phyloP scores from a whole-genome alignment of 345 rosid genomes.

The Aegle marmelos region DNA sequence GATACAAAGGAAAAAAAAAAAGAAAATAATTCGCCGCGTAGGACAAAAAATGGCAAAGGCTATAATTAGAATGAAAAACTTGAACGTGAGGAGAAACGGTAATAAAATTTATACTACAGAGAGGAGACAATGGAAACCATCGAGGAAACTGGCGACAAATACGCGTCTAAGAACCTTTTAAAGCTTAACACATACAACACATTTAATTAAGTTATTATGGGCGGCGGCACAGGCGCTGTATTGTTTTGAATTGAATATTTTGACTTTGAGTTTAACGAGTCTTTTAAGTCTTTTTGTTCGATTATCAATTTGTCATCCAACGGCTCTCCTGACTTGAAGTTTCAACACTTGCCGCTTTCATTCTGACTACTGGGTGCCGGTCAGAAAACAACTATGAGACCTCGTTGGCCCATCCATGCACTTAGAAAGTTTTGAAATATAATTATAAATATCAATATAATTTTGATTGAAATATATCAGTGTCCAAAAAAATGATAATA shows the following conservation, averaged over 20 bases:
- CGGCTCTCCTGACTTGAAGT: not conserved
- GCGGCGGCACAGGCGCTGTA: constrained; percentile 19
- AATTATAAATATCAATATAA: too few species aligned
- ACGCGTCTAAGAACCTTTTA: constrained; percentile 9
- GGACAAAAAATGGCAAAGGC: not conserved
- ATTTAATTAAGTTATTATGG: not conserved
- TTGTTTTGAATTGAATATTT: constrained; percentile 15
- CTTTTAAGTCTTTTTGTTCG: not conserved
- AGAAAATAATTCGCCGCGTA: not conserved
- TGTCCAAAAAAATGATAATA: too few species aligned
- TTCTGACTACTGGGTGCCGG: not conserved
- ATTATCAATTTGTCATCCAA: not conserved
- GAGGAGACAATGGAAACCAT: not conserved
- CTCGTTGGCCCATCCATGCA: too few species aligned
- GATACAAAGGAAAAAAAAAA: too few species aligned
- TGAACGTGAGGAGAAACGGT: not conserved
- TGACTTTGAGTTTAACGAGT: not conserved
- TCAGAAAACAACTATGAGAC: too few species aligned
- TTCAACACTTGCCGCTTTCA: not conserved
- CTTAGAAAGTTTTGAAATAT: too few species aligned
- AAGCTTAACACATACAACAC: not conserved
- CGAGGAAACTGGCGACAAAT: not conserved
- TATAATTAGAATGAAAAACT: not conserved
- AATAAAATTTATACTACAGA: not conserved
- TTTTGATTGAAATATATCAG: too few species aligned